Conservation (phyloP, 73 alveolate species). For the Tetrahymena thermophila region DNA sequence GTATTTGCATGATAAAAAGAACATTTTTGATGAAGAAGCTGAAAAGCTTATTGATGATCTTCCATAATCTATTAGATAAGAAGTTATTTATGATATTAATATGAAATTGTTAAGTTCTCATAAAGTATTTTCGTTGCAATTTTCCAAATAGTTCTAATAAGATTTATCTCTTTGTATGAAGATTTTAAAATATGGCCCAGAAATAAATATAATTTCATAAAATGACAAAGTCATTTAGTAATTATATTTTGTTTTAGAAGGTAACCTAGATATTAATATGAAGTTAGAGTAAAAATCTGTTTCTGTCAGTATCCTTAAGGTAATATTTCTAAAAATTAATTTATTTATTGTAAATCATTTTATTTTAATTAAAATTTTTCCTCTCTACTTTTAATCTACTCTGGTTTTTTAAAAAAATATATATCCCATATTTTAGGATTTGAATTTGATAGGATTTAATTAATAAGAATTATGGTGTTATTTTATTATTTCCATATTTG, state of each 20-base stretch:
- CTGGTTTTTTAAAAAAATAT: no score
- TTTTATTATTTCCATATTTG: no score
- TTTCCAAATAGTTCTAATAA: conserved; percentile 9
- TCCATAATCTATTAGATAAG: conserved; percentile 28
- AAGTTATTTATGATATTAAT: conserved; percentile 42
- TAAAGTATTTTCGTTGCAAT: conserved; percentile 6
- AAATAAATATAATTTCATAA: conserved; percentile 61
- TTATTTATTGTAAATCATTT: no score
- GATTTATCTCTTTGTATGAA: conserved; percentile 39
- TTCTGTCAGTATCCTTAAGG: conserved; percentile 57
- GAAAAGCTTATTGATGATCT: conserved; percentile 32
- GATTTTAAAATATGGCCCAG: conserved; percentile 68
- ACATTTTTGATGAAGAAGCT: conserved; percentile 43
- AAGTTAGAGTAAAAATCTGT: conserved; percentile 46
- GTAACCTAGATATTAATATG: not conserved
- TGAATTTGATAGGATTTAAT: no score
- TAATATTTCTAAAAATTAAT: conserved; percentile 48
- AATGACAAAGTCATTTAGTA: conserved; percentile 48
- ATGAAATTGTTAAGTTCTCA: conserved; percentile 25
- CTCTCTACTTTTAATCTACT: no score
- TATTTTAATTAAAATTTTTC: no score
- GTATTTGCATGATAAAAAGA: conserved; percentile 48
- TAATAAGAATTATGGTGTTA: no score
- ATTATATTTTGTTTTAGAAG: conserved; percentile 1
- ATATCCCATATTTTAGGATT: no score